phyloP scores from a whole-genome alignment of 2,329 filamentous ascomycete genomes.

The Camptophora hylomeconis region DNA sequence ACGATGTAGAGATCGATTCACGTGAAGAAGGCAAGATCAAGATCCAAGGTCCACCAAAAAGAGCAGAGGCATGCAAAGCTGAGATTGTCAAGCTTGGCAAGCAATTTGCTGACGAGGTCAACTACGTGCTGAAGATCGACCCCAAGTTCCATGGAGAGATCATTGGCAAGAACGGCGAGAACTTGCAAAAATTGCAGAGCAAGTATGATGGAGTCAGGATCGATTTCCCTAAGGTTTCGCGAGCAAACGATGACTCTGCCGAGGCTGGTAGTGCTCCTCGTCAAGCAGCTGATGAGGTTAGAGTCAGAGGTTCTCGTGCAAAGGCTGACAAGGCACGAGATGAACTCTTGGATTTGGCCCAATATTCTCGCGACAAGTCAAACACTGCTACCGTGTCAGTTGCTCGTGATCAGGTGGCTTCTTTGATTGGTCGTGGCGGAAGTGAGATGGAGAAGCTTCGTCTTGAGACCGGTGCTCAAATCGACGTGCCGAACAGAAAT shows the following conservation, averaged over 20 bases:
- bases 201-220: slow-evolving; percentile 79
- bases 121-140: slow-evolving; percentile 75
- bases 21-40: slow-evolving; percentile 79
- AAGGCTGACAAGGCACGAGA: slow-evolving; percentile 86
- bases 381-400: slow-evolving; percentile 68
- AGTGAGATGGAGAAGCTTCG: slow-evolving; percentile 84
- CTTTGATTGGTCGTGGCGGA: slow-evolving; percentile 80
- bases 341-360: slow-evolving; percentile 75
- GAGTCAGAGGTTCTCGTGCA: slow-evolving; percentile 80
- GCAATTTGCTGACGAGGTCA: slow-evolving; percentile 82
- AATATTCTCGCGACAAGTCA: slow-evolving; percentile 83
- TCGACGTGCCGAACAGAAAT: slow-evolving; percentile 79
- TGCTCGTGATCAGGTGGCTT: slow-evolving; percentile 84
- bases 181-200: slow-evolving; percentile 84
- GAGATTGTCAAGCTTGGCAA: slow-evolving; percentile 70
- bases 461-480: slow-evolving; percentile 69
- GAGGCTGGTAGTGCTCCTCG: slow-evolving; percentile 52
- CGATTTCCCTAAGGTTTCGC: slow-evolving; percentile 66
- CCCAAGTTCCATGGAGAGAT: slow-evolving; percentile 89
- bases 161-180: slow-evolving; percentile 74
- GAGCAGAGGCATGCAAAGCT: slow-evolving; percentile 73
- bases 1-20: slow-evolving; percentile 70
- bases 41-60: slow-evolving; percentile 88
- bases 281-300: slow-evolving; percentile 77
- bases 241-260: slow-evolving; percentile 54